Evolutionary conservation across 768 basidiomycete species (phyloP).

Genomic region (Lentinula sp.): DNA sequence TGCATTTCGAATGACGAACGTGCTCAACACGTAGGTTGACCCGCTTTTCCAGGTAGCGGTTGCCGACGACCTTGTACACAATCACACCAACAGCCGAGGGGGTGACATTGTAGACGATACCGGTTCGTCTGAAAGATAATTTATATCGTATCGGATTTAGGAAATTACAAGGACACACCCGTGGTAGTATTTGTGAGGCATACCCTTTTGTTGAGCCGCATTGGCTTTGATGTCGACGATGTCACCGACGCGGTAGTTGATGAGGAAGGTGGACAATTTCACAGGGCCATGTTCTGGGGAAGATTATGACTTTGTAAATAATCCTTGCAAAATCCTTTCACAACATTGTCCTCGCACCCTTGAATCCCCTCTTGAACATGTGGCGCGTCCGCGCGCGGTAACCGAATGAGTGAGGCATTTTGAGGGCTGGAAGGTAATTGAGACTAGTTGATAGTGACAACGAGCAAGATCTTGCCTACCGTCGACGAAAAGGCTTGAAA

Average conservation of each 20-base stretch:
- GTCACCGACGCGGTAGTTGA: conserved; percentile 92
- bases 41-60: conserved; percentile 98
- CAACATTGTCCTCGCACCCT: conserved; percentile 51
- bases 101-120: conserved; percentile 98
- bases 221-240: conserved; percentile 99
- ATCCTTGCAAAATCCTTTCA: background rate
- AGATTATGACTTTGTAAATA: background rate
- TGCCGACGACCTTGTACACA: conserved; percentile 97
- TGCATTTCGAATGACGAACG: conserved; percentile 92
- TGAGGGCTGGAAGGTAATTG: conserved; percentile 40
- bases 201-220: conserved; percentile 98
- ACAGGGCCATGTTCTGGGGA: conserved; percentile 79
- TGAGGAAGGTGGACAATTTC: conserved; percentile 88
- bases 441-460: conserved; percentile 11
- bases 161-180: conserved; percentile 53
- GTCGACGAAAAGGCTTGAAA: background rate
- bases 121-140: conserved; percentile 67
- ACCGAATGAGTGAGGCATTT: conserved; percentile 99
- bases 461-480: background rate
- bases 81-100: conserved; percentile 93
- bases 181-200: conserved; percentile 99
- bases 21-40: conserved; percentile 98
- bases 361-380: conserved; percentile 99
- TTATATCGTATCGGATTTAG: conserved; percentile 4
- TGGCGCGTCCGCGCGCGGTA: conserved; percentile 99